These are phyloP conservation scores for Verticillium albo-atrum DNA, from an alignment of 2,329 filamentous ascomycete genomes.

Conservation along the genomic window DNA sequence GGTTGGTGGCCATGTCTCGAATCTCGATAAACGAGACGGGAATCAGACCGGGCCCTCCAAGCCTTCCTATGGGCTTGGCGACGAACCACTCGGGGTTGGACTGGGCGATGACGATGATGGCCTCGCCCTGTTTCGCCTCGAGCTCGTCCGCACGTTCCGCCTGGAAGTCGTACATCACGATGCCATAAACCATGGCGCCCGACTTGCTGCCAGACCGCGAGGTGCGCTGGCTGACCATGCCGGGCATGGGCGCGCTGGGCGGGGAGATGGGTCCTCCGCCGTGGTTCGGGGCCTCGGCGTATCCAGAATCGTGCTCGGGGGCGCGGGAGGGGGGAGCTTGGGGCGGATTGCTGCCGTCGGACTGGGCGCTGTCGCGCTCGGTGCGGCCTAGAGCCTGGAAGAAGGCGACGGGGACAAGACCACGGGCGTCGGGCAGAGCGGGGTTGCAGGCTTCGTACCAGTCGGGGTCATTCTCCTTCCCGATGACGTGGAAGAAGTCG, in stretches of 20 bases:
- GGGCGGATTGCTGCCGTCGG: slow-evolving; percentile 48
- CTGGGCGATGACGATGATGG: slow-evolving; percentile 97
- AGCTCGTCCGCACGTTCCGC: slow-evolving; percentile 94
- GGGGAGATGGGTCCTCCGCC: slow-evolving; percentile 6
- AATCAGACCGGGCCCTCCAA: slow-evolving; percentile 94
- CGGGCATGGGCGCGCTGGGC: slow-evolving; percentile 15
- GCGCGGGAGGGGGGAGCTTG: slow-evolving; percentile 44
- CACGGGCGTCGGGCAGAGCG: slow-evolving; percentile 76
- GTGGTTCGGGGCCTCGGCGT: slow-evolving; percentile 53
- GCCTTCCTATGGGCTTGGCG: slow-evolving; percentile 93
- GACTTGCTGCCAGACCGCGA: slow-evolving; percentile 45
- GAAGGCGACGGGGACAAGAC: slow-evolving; percentile 88
- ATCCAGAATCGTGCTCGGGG: slow-evolving; percentile 87
- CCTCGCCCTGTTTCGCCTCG: slow-evolving; percentile 90
- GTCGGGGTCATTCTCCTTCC: slow-evolving; percentile 86
- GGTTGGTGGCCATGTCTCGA: slow-evolving; percentile 84
- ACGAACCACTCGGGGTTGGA: slow-evolving; percentile 99
- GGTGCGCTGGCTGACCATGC: slow-evolving; percentile 36
- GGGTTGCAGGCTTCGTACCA: slow-evolving; percentile 99
- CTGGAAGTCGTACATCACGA: slow-evolving; percentile 95
- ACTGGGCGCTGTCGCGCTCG: slow-evolving; percentile 80
- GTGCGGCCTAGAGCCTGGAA: slow-evolving; percentile 92
- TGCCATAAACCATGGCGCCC: slow-evolving; percentile 90
- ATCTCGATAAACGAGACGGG: slow-evolving; percentile 97
- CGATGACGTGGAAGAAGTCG: slow-evolving; percentile 97